Percentiles rank a stretch among this genome's conserved stretches.
Evolutionary conservation across 2,329 filamentous ascomycete genomes (phyloP).

Genomic region (Bipolaris oryzae): DNA sequence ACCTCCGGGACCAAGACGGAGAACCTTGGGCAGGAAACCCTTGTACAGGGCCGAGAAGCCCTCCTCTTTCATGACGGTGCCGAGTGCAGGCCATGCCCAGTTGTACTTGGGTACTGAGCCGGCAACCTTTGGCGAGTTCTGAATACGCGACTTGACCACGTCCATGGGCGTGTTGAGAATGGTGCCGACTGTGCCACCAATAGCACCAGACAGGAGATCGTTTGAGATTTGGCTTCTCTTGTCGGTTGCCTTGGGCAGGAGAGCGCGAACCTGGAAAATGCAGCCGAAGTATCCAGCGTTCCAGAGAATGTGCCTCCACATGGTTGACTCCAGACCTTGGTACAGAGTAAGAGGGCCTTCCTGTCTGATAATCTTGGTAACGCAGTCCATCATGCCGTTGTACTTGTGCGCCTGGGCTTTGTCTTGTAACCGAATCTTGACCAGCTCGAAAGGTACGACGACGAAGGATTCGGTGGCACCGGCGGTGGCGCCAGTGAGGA

Average conservation of each 20-base stretch:
- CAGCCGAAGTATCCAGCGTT: conserved; percentile 97
- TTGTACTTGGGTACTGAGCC: conserved; percentile 92
- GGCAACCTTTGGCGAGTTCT: conserved; percentile 86
- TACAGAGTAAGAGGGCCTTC: conserved; percentile 90
- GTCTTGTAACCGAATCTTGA: conserved; percentile 98
- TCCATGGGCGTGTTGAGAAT: conserved; percentile 95
- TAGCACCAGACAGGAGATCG: conserved; percentile 81
- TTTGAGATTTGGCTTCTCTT: conserved; percentile 84
- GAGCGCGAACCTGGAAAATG: conserved; percentile 92
- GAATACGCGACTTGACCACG: conserved; percentile 97
- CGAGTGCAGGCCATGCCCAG: conserved; percentile 91
- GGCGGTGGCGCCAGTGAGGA: conserved; percentile 91
- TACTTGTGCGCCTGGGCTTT: conserved; percentile 90
- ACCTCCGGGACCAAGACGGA: conserved; percentile 73
- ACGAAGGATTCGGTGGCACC: conserved; percentile 96
- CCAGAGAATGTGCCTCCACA: conserved; percentile 96
- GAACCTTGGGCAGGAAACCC: conserved; percentile 94
- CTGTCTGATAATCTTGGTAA: conserved; percentile 78
- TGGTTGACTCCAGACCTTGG: conserved; percentile 93
- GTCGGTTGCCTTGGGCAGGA: conserved; percentile 80
- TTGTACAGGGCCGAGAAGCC: conserved; percentile 93
- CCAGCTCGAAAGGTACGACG: conserved; percentile 95
- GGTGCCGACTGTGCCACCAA: conserved; percentile 90
- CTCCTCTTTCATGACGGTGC: conserved; percentile 89
- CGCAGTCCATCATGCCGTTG: conserved; percentile 79